Percentiles rank a stretch among this genome's conserved stretches.
Conservation (phyloP, 139 green algal genomes). For the Asterochloris sp. region DNA sequence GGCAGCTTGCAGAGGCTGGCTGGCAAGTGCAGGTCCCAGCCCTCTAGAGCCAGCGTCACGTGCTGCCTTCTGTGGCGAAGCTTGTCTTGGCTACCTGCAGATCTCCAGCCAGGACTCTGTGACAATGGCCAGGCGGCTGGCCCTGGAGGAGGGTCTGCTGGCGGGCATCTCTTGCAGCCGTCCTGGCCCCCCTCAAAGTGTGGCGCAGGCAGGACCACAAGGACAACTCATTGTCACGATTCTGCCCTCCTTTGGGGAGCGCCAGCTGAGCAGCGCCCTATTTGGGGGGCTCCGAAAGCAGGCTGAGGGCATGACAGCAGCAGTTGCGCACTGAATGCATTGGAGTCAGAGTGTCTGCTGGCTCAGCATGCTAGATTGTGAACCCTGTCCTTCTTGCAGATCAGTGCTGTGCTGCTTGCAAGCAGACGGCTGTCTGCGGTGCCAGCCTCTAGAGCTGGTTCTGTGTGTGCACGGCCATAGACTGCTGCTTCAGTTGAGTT, state of each 20-base stretch:
- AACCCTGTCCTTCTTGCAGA: no score
- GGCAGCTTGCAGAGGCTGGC: no score
- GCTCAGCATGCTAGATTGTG: no score
- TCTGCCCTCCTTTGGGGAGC: constrained; percentile 88
- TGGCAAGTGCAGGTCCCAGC: no score
- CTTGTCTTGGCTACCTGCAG: constrained; percentile 5
- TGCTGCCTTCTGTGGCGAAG: not conserved
- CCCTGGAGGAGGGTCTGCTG: constrained; percentile 83
- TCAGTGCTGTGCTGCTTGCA: no score
- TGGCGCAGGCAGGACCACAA: constrained; percentile 84
- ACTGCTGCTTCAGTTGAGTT: no score
- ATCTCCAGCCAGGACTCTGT: constrained; percentile 80
- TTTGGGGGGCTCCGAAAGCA: constrained; percentile 83
- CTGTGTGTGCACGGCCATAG: no score
- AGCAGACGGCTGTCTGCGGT: no score
- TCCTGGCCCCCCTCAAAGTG: constrained; percentile 62
- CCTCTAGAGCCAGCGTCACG: no score
- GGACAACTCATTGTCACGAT: constrained; percentile 77
- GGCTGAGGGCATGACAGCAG: constrained; percentile 74
- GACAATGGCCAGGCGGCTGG: constrained; percentile 78
- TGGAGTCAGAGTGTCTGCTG: no score
- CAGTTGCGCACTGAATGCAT: not conserved
- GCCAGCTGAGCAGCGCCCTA: constrained; percentile 86
- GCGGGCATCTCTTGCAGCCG: constrained; percentile 64
- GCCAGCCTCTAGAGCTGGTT: no score